Evolutionary conservation across 169 alveolate genomes (phyloP), one percentile per base, ranked within the genome.

Genomic region (Cryptosporidium sp.): DNA sequence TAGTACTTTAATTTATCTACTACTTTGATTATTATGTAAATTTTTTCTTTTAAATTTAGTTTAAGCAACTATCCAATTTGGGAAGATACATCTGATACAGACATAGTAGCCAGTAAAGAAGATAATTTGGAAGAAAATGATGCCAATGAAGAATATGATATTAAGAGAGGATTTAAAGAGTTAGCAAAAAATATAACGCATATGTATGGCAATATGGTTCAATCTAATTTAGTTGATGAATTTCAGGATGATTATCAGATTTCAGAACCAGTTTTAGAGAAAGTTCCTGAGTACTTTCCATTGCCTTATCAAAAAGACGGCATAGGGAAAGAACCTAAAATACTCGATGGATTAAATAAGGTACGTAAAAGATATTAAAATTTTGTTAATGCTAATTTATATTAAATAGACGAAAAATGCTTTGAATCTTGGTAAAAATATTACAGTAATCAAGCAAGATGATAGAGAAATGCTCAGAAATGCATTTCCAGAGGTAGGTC

Each of bases 401-500:
- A 4, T 37, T n/a, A 18, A 51, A 3, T 65, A 80, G 89, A 80
- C 89, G 0, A 80, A 43, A 80, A 80, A 62, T 80, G 50, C 89
- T 14, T 7, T 80, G 3, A 21, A 23, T 43, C 75, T 80, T 43
- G 89, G 89, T 45, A 59, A 41, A 67, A 65, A 67, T n/a, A 62
- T 80, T 43, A 45, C 89, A 41, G 48, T 26, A 16, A 65, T 80
- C 26, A 59, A 45, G n/a, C 62, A 80, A n/a, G 26, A 59, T 16
- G 89, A 80, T 29, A 58, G 65, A 37, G 74, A 80, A 26, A 59
- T 45, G 45, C 4, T 80, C 12, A 80, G 89, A 65, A 80, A 23
- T 14, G 65, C 89, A 39, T 80, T 80, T 62, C 89, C 89, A 41
- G 89, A 62, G 69, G 89, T 62, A 80, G 21, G 68, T n/a, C 62